Evolutionary conservation across 1,284 basidiomycete genomes (phyloP).

Genomic region (Ceratobasidium sp.): DNA sequence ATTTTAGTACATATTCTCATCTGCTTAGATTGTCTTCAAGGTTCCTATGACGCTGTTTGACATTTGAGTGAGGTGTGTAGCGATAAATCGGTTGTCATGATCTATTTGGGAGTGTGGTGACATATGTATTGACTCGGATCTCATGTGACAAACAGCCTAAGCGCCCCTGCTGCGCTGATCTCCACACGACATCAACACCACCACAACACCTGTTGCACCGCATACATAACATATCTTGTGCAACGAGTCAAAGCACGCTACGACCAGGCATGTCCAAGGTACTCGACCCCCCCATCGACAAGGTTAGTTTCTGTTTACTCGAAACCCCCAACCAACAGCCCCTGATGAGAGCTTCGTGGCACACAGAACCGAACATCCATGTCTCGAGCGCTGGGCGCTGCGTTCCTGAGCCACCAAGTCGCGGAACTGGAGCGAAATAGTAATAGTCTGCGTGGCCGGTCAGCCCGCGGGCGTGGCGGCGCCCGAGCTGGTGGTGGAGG

Average conservation of each 20-base stretch:
- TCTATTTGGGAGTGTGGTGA: slow-evolving; percentile 22
- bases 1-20: neutral
- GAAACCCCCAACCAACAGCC: neutral
- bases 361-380: slow-evolving; percentile 58
- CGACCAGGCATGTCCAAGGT: slow-evolving; percentile 32
- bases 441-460: slow-evolving; percentile 7
- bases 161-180: slow-evolving; percentile 38
- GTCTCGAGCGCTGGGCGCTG: slow-evolving; percentile 84
- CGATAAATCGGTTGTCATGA: neutral
- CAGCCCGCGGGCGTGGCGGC: slow-evolving; percentile 42
- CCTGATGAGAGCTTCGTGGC: slow-evolving; percentile 29
- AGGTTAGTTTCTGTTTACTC: neutral
- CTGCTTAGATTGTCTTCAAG: too few relatives aligned
- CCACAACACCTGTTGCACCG: slow-evolving; percentile 20
- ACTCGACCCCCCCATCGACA: slow-evolving; percentile 39
- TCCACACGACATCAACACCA: slow-evolving; percentile 29
- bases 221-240: slow-evolving; percentile 22
- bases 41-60: too few relatives aligned
- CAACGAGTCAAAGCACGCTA: neutral
- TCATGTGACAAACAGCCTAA: slow-evolving; percentile 41
- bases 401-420: slow-evolving; percentile 84
- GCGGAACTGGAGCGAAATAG: slow-evolving; percentile 84
- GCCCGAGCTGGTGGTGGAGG: slow-evolving; percentile 43
- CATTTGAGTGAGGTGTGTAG: neutral
- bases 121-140: slow-evolving; percentile 18